Conservation (phyloP, 352 stramenopile species). For the Pythium grandisporangium region DNA sequence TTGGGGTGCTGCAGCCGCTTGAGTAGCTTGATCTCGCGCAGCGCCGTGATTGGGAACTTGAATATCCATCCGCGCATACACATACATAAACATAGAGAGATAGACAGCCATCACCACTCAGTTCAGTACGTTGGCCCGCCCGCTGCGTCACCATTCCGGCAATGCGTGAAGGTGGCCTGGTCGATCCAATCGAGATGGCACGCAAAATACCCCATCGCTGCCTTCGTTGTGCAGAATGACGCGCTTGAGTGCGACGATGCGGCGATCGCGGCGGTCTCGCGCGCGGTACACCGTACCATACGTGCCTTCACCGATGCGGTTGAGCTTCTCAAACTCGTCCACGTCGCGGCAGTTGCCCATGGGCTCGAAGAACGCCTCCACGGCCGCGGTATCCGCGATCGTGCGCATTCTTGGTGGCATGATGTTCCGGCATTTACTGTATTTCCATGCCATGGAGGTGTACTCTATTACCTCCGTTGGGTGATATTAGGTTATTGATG, state of each 20-base stretch:
- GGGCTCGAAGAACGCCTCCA: constrained; percentile 29
- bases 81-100: no score
- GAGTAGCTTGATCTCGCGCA: constrained; percentile 70
- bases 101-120: no score
- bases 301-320: constrained; percentile 74
- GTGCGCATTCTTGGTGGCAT: no score
- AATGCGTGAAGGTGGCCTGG: no score
- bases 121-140: no score
- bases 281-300: constrained; percentile 89
- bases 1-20: constrained; percentile 61
- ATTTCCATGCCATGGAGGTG: no score
- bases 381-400: no score
- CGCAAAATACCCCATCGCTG: constrained; percentile 80
- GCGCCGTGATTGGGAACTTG: constrained; percentile 69
- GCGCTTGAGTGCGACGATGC: constrained; percentile 88
- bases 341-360: constrained; percentile 43
- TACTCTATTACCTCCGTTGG: background rate
- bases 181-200: no score
- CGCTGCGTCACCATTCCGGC: no score
- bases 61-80: background rate
- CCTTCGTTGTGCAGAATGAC: constrained; percentile 89
- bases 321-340: constrained; percentile 66
- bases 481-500: background rate
- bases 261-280: constrained; percentile 37
- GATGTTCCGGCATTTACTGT: no score